Evolutionary conservation across 2,329 filamentous ascomycete genomes (phyloP), one percentile per base, ranked within the genome.

Genomic region (Diaporthe destruens): DNA sequence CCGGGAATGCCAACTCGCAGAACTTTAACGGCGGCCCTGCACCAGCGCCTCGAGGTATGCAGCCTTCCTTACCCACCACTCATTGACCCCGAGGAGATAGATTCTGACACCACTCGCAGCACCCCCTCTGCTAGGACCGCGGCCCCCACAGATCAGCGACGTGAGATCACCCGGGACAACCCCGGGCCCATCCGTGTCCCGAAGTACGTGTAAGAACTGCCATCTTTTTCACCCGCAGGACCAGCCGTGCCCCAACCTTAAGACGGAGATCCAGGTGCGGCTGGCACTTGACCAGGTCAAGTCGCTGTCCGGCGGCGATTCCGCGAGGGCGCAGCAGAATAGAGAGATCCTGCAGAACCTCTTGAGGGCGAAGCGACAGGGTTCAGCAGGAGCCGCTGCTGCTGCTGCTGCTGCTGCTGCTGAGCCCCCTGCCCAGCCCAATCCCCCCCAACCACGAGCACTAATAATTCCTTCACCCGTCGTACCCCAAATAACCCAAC

Each of bases 261-360:
- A 84, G 69, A 89, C 89, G 3, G 88, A 93, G 74, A 87, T 86
- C 3, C 87, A 93, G 77, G 84, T 94, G 20, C 85, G 87, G 69
- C 82, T 87, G 25, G 92, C 94, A 85, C 82, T 94, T 20, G 86
- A 89, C 71, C 87, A 88, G 0, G 80, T 94, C 29, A 89, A 89
- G 76, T 81, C 84, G 25, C 47, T 74, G 34, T 74, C 73, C 16
- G 71, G 66, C 42, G 72, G 66, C 20, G 42, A 68, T 14, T 47
- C 53, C 11, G 55, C 3, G 2, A 57, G 25, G 11, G 39, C 11
- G 7, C 71, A 70, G 16, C 32, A 44, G 2, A 74, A 74, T 39
- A 57, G 63, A 36, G 66, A 39, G 5, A 55, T 71, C 18, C 71
- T 74, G 36, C 71, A 74, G 12, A 44, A 49, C 11, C n/a, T 72